Conservation (phyloP, 768 basidiomycete genomes). For the Dendrothele bispora region DNA sequence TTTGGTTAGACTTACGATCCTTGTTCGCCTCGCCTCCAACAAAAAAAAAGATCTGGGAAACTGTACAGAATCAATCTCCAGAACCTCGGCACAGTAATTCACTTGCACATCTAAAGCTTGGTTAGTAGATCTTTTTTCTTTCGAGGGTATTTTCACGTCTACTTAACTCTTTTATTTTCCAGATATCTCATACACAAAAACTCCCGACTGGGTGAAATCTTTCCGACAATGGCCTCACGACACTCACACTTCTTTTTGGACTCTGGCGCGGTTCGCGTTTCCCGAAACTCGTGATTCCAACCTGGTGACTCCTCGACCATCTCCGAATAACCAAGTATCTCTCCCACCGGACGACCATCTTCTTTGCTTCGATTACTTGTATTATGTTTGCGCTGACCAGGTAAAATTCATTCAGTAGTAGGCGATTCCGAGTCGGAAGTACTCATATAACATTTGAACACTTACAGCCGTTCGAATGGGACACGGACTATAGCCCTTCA, state of each 20-base stretch:
- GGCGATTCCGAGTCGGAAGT: too few relatives aligned
- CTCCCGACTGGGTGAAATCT: conserved; percentile 48
- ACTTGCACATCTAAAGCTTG: conserved; percentile 39
- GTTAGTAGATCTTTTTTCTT: conserved; percentile 25
- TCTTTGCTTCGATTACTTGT: conserved; percentile 54
- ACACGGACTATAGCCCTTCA: conserved; percentile 57
- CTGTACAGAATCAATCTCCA: conserved; percentile 38
- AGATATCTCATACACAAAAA: conserved; percentile 56
- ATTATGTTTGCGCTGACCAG: conserved; percentile 47
- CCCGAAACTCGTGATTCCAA: conserved; percentile 42
- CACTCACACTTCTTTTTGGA: conserved; percentile 43
- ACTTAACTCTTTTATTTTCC: too few relatives aligned
- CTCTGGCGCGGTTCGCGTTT: conserved; percentile 45
- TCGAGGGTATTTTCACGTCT: too few relatives aligned
- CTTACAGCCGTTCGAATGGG: conserved; percentile 58
- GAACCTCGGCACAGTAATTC: conserved; percentile 38
- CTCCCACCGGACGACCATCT: conserved; percentile 53
- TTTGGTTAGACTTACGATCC: too few relatives aligned
- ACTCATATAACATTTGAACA: conserved; percentile 5
- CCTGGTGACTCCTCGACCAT: conserved; percentile 40
- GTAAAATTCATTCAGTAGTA: too few relatives aligned
- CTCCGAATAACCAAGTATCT: conserved; percentile 36
- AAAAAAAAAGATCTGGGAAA: too few relatives aligned
- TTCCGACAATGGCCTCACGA: conserved; percentile 46
- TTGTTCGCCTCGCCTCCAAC: too few relatives aligned